Evolutionary conservation across 441 rosid genomes (phyloP), one percentile per base, ranked within the genome.

Genomic region (Gossypium schwendimanii): DNA sequence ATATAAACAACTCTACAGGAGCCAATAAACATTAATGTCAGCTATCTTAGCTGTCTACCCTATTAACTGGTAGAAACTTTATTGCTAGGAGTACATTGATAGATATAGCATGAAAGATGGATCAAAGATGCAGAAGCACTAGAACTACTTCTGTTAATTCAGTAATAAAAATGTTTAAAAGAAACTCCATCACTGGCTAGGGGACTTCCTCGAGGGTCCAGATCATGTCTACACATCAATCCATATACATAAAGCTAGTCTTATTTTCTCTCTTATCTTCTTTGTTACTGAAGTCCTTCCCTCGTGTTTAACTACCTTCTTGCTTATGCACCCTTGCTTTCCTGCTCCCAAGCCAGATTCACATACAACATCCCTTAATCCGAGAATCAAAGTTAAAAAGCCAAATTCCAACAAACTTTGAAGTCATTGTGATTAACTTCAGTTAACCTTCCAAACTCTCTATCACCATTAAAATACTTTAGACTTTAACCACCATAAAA

Each of bases 21-120:
- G 31, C 53, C 61, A 33, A 24, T 6, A 33, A 50, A 69, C 9
- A 57, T 45, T 60, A 45, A 21, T 17, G 54, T 11, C 45, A 45
- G 12, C 23, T 17, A 24, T 45, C 26, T 71, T 39, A 70, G 73
- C 55, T 23, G 44, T 71, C 74, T 58, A 58, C 66, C 65, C 74
- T 24, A 61, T 71, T 61, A 59, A 70, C 55, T 57, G 44, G 33
- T 4, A 33, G 33, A 50, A 67, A n/a, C 41, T 47, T 24, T 55
- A 66, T 3, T n/a, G 70, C 54, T 44, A 44, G 69, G 69, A 63
- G 50, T 17, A 39, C 67, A 17, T 1, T 63, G 17, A 21, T 50
- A 65, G n/a, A 65, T 47, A 14, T n/a, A 66, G 20, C 41, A 47
- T 8, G 10, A 47, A 36, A 47, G 12, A 65, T 23, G 12, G 39